Base-by-base conservation (phyloP, 2,329 filamentous ascomycete species). In the Claviceps monticola region DNA sequence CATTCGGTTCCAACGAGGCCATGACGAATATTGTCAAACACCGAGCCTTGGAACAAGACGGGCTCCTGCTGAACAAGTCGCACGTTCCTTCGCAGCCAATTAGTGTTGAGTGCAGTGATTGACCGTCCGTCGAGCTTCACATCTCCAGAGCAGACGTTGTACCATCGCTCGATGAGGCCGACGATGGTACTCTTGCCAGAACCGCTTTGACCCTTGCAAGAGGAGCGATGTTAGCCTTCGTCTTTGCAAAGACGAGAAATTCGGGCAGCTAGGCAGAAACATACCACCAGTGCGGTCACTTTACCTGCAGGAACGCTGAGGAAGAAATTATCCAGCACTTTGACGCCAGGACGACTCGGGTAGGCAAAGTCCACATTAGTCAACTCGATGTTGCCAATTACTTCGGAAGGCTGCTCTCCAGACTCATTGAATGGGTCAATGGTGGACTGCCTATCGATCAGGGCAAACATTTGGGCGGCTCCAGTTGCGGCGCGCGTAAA, bases 101-200 rank as follows among this genome's bases (percentile, higher is more conserved):
- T 51, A 13, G 29, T 46, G 19, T 48, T 39, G 34, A 48, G 37
- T 17, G 13, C 5, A 3, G 46, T 39, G n/a, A 48, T 48, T 26
- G 36, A 2, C 4, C 36, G 29, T n/a, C 39, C 70, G n/a, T 74
- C 75, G 1, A 78, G 61, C 0, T 60, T 63, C 23, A 80, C 71
- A 0, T 58, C 58, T 0, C 76, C 76, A 0, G 66, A 62, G 0
- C 63, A 65, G 0, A 73, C 69, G 42, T 75, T 68, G 56, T 83
- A 84, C 70, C 82, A 83, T 7, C 81, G 63, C 58, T 82, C 77
- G 1, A 82, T 57, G 2, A 83, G 62, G 0, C 74, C 74, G 5
- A 81, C 71, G 3, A 80, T 70, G 0, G 77, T 81, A 45, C 74
- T 79, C 57, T 82, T 82, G 0, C 78, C 78, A 4, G 70, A 77